phyloP scores from a whole-genome alignment of 805 yeast species.

The Cyberlindnera veronae region DNA sequence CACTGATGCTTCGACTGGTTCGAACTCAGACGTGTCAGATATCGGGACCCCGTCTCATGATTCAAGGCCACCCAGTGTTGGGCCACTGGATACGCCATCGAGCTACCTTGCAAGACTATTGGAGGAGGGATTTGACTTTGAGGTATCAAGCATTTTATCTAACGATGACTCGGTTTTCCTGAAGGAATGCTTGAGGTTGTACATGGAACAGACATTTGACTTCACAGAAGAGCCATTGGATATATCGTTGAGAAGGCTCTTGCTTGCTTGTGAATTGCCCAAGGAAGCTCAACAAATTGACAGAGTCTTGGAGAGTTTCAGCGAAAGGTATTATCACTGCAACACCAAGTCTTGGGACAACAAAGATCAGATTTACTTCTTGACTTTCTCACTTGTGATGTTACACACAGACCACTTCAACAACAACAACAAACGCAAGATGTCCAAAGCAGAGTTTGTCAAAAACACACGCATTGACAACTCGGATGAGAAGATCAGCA shows the following conservation, averaged over 20 bases:
- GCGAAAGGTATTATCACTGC: constrained; percentile 42
- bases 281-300: constrained; percentile 77
- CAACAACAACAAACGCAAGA: constrained; percentile 60
- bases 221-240: constrained; percentile 59
- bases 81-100: constrained; percentile 27
- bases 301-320: constrained; percentile 56
- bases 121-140: constrained; percentile 30
- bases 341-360: constrained; percentile 29
- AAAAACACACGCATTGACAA: constrained; percentile 39
- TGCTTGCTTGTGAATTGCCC: constrained; percentile 59
- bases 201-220: constrained; percentile 37
- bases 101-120: constrained; percentile 27
- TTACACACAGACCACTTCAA: constrained; percentile 75
- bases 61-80: constrained; percentile 29
- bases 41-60: constrained; percentile 13
- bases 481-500: constrained; percentile 21
- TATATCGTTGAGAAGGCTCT: constrained; percentile 56
- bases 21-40: constrained; percentile 7
- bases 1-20: constrained; percentile 5
- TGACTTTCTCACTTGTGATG: constrained; percentile 63
- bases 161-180: constrained; percentile 27
- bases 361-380: constrained; percentile 55
- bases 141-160: constrained; percentile 30
- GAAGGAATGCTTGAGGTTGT: constrained; percentile 27
- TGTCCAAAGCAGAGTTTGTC: constrained; percentile 61